phyloP scores from a whole-genome alignment of 129 eudicot species.

The Ambrosia trifida region DNA sequence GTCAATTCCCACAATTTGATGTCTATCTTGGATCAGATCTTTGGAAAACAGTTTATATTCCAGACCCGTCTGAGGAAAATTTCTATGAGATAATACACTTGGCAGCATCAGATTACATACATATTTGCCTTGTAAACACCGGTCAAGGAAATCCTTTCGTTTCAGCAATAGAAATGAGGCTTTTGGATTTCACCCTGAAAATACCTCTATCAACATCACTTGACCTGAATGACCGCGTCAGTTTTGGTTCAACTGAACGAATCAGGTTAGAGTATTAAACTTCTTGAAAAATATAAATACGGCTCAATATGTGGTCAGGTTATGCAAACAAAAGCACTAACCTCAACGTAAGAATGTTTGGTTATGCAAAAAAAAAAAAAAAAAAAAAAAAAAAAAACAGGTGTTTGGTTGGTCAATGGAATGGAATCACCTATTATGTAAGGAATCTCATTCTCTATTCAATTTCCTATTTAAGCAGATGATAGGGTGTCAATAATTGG shows the following conservation, averaged over 20 bases:
- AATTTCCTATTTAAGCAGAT: no score
- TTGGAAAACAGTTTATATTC: no score
- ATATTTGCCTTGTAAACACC: conserved; percentile 39
- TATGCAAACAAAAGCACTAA: no score
- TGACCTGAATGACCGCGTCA: background rate
- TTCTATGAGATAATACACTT: conserved; percentile 38
- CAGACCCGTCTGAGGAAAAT: background rate
- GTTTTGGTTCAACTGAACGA: background rate
- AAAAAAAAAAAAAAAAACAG: no score
- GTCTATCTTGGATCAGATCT: background rate
- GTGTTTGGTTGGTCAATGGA: no score
- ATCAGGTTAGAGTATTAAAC: background rate
- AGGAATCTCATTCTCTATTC: no score
- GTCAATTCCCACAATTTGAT: background rate
- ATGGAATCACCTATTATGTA: no score
- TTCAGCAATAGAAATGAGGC: conserved; percentile 31
- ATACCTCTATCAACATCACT: background rate
- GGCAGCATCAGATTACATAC: conserved; percentile 29
- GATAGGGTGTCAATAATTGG: no score
- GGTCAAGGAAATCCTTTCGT: conserved; percentile 38
- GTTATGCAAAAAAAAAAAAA: no score
- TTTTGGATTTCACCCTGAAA: conserved; percentile 6
- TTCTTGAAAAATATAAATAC: background rate
- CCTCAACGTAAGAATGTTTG: no score
- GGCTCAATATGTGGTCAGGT: background rate